Percentiles rank a stretch among this genome's conserved stretches.
phyloP scores from a whole-genome alignment of 768 basidiomycete species.

The Crucibulum laeve region DNA sequence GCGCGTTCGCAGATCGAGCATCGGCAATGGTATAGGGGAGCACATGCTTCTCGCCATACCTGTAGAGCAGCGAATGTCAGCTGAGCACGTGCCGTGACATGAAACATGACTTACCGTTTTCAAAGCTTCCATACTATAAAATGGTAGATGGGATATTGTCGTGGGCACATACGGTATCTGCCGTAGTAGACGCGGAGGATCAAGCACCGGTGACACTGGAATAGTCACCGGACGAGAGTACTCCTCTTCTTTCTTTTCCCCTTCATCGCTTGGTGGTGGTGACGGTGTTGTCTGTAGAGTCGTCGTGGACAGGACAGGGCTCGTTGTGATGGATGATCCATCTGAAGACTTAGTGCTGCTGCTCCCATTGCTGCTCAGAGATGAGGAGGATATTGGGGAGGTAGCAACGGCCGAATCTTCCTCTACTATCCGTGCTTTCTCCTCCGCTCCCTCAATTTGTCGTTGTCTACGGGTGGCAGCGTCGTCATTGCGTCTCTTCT shows the following conservation, averaged over 20 bases:
- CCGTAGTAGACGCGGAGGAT: slow-evolving; percentile 54
- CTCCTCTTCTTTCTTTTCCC: slow-evolving; percentile 25
- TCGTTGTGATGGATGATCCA: slow-evolving; percentile 53
- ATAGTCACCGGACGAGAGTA: slow-evolving; percentile 11
- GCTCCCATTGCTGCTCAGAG: slow-evolving; percentile 34
- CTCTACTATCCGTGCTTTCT: slow-evolving; percentile 45
- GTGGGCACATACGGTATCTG: slow-evolving; percentile 69
- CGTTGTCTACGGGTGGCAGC: slow-evolving; percentile 16
- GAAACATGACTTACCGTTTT: slow-evolving; percentile 39
- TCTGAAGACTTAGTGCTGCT: slow-evolving; percentile 18
- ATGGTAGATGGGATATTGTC: slow-evolving; percentile 48
- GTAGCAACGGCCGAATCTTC: slow-evolving; percentile 21
- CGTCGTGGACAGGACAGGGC: slow-evolving; percentile 69
- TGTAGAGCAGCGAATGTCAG: slow-evolving; percentile 20
- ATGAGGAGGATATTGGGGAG: not conserved
- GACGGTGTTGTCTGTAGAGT: slow-evolving; percentile 79
- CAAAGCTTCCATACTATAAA: slow-evolving; percentile 55
- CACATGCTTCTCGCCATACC: slow-evolving; percentile 75
- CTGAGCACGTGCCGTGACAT: slow-evolving; percentile 3
- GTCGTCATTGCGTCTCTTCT: slow-evolving; percentile 38
- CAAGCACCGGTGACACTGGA: slow-evolving; percentile 55
- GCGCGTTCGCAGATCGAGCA: slow-evolving; percentile 75
- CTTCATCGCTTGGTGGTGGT: slow-evolving; percentile 47
- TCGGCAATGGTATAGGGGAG: slow-evolving; percentile 66
- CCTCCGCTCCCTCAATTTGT: slow-evolving; percentile 18